phyloP scores from a whole-genome alignment of 371 early-diverging fungal genomes.

The Mucor irregularis region DNA sequence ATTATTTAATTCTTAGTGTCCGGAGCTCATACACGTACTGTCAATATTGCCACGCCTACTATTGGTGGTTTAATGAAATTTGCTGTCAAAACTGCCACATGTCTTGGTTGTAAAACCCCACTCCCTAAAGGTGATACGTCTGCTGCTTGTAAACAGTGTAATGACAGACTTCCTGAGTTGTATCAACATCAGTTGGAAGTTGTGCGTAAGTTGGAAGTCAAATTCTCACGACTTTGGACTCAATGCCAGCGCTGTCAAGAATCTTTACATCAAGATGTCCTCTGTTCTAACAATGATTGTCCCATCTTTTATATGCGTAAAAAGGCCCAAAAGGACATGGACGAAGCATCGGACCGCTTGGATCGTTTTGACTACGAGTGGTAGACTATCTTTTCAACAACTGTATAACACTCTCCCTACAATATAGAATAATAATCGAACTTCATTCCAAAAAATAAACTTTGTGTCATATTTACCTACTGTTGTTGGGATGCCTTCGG shows the following conservation, averaged over 20 bases:
- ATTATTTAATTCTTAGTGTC: slow-evolving; percentile 42
- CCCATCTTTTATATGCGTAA: slow-evolving; percentile 99
- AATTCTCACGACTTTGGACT: slow-evolving; percentile 94
- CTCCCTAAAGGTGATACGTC: slow-evolving; percentile 73
- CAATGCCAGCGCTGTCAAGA: slow-evolving; percentile 99
- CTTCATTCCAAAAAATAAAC: too few relatives aligned
- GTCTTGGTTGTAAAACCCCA: slow-evolving; percentile 94
- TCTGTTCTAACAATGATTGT: slow-evolving; percentile 98
- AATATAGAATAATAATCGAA: too few relatives aligned
- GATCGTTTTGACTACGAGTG: slow-evolving; percentile 57
- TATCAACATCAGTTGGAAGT: slow-evolving; percentile 66
- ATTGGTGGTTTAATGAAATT: slow-evolving; percentile 95
- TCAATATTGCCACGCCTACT: slow-evolving; percentile 85
- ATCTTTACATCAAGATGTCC: slow-evolving; percentile 94
- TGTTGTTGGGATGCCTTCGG: too few relatives aligned
- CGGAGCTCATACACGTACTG: slow-evolving; percentile 93
- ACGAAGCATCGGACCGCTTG: slow-evolving; percentile 66
- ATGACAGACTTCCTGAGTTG: slow-evolving; percentile 70
- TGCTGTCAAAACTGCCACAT: slow-evolving; percentile 87
- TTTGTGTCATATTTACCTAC: too few relatives aligned
- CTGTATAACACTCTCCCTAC: too few relatives aligned
- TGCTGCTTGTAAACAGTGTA: slow-evolving; percentile 86
- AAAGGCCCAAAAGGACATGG: slow-evolving; percentile 96
- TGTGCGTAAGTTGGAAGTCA: slow-evolving; percentile 76
- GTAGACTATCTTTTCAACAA: slow-evolving; percentile 7